Evolutionary conservation across 352 stramenopile species (phyloP), one percentile per base, ranked within the genome.

Genomic region (Phytopythium montanum): DNA sequence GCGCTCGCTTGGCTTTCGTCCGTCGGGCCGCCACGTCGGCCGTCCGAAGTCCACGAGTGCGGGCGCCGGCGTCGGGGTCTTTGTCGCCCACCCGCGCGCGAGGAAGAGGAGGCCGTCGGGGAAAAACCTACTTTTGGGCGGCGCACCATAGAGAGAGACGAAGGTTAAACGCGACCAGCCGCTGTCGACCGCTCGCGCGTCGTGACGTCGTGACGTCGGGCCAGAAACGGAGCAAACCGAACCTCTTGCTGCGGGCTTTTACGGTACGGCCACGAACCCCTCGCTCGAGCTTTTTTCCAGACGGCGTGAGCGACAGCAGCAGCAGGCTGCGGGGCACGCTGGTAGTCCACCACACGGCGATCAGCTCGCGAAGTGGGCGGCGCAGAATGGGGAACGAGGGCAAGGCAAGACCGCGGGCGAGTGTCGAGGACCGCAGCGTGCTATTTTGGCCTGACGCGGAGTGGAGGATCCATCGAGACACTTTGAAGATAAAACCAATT

Each of bases 1-100:
- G 31, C 36, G 31, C 45, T 52, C 28, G 45, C 45, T n/a, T n/a
- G 5, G 45, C 25, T 18, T 18, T 25, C 45, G 8, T 36, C 7
- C 50, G 29, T 38, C 50, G 29, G 34, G 34, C 36, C 52, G 52
- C 52, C 52, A 58, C 52, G 52, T 58, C 52, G 52, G 52, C 52
- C 52, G 52, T 58, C 52, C 52, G 29, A 58, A 58, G 34, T 48
- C 52, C 52, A 33, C 12, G 31, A 56, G 50, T 56, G 39, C 13
- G 44, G 44, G 29, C 26, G 42, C 42, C 44, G 26, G 21, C 52
- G n/a, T 34, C 7, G 36, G 52, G 34, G 23, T 54, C 46, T 54
- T 54, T 36, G 49, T 36, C 45, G 45, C 25, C 38, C 38, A 31
- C 44, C 44, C 44, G 44, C 14, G 36, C 44, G 44, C 14, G 36